A percentile compares a stretch with the other conserved stretches of the same genome.
Conservation (phyloP, 257 asterid genomes). For the Pogostemon cablin region DNA sequence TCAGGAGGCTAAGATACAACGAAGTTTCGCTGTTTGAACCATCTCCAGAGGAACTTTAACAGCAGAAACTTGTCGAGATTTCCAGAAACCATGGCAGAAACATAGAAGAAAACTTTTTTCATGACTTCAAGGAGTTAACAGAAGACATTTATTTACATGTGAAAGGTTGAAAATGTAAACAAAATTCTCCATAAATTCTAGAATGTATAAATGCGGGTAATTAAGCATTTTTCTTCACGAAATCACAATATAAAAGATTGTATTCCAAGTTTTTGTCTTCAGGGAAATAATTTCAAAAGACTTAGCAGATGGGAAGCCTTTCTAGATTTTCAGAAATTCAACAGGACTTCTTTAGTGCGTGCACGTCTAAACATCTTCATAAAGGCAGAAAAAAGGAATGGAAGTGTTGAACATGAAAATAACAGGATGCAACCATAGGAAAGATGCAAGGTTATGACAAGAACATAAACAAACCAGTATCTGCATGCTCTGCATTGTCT, state of each 20-base stretch:
- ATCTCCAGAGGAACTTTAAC: constrained; percentile 25
- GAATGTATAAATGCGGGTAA: not conserved
- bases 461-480: constrained; percentile 39
- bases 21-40: constrained; percentile 19
- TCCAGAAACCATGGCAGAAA: too few species aligned
- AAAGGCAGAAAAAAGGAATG: not conserved
- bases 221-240: not conserved
- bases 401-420: constrained; percentile 11
- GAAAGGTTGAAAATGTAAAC: not conserved
- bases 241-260: not conserved
- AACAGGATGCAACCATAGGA: constrained; percentile 19
- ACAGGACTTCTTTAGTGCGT: not conserved
- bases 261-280: not conserved
- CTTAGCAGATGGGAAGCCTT: constrained; percentile 14
- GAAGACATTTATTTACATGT: not conserved
- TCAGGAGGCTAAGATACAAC: constrained; percentile 3
- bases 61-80: not conserved
- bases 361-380: not conserved
- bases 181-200: not conserved
- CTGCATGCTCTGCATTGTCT: constrained; percentile 8
- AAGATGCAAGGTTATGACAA: constrained; percentile 14
- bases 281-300: not conserved
- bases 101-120: too few species aligned
- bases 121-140: not conserved
- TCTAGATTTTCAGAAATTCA: not conserved